Evolutionary conservation across 306 rosid species (phyloP).

Genomic region (Vicia faba): DNA sequence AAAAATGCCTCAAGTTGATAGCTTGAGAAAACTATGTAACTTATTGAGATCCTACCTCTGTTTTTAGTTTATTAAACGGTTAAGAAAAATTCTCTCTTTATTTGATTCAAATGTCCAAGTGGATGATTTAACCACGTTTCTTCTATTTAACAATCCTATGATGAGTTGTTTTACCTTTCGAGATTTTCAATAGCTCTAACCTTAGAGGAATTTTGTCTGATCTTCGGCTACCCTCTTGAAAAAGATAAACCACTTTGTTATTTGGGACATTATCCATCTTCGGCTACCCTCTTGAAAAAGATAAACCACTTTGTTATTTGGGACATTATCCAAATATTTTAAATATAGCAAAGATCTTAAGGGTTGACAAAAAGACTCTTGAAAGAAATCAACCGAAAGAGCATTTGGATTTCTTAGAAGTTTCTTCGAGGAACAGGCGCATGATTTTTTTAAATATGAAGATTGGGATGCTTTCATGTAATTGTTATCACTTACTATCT

Average conservation of each 20-base stretch:
- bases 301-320: neutral
- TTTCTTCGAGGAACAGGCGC: neutral
- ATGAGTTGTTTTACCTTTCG: no score
- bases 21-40: no score
- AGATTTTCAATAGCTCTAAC: no score
- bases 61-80: no score
- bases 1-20: no score
- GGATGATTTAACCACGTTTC: no score
- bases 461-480: neutral
- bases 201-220: no score
- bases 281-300: neutral
- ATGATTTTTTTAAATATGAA: neutral
- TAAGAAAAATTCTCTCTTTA: no score
- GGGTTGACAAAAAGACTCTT: neutral
- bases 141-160: no score
- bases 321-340: neutral
- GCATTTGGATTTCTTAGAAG: neutral
- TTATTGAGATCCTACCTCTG: no score
- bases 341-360: neutral
- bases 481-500: neutral
- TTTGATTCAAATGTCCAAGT: no score
- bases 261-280: neutral
- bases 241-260: neutral
- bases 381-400: neutral
- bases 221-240: neutral